Evolutionary conservation across 1,284 basidiomycete species (phyloP), one percentile per base, ranked within the genome.

Genomic region (Entoloma clypeatum): DNA sequence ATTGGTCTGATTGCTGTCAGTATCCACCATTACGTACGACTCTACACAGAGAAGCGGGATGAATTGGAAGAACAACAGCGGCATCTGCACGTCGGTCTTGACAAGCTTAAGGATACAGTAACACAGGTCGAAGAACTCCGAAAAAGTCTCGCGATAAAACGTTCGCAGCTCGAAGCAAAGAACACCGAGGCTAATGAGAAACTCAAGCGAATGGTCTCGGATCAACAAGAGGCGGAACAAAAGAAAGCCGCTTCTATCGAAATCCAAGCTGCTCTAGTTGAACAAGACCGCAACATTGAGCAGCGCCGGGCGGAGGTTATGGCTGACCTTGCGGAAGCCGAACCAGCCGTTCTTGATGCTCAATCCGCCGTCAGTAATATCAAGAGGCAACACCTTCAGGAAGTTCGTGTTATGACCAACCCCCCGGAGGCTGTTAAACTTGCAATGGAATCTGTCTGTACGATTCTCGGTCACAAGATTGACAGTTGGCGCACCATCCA

Each of bases 371-470:
- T 99, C 55, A 91, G 88, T 56, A 97, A 90, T 64, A 99, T 99
- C 75, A 98, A 93, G 68, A 86, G 86, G 58, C 92, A 95, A 62
- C 95, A 99, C 54, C 70, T 99, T 36, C 91, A 95, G 55, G 96
- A 99, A 79, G 95, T 99, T 21, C 82, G 97, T 56, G 83, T 92
- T 8, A 98, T 99, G 94, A 91, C 92, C 32, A 99, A 99, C 58
- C 96, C 96, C 35, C 96, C 96, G 0, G 93, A 97, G 58, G 88
- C 92, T 7, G 95, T 99, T 59, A 99, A 99, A 65, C 68, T 95
- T 36, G 91, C 96, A 10, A 99, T 99, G 95, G 96, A 99, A 60
- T 97, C 93, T 1, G 95, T 97, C 24, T 99, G 96, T 64, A 95
- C 92, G 10, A 77, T 97, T 23, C 81, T 99, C n/a, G 96, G 96